Conservation (phyloP, 2,329 filamentous ascomycete genomes). For the Raffaelea albimanens region DNA sequence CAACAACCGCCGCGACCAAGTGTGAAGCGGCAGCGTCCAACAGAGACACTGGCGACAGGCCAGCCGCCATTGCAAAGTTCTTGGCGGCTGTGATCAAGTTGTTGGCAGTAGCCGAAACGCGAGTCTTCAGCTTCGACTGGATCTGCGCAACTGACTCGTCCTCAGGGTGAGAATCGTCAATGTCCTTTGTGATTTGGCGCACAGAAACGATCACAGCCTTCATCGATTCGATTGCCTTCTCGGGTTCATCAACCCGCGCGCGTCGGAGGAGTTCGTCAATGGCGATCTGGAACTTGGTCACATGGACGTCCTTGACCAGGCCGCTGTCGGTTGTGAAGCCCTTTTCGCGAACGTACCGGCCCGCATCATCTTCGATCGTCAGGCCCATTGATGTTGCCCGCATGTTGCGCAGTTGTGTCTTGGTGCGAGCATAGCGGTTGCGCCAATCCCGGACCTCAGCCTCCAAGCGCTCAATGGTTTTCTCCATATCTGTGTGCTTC, state of each 20-base stretch:
- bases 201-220: slow-evolving; percentile 77
- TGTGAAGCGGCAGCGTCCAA: slow-evolving; percentile 91
- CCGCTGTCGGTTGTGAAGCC: slow-evolving; percentile 64
- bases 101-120: slow-evolving; percentile 88
- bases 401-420: slow-evolving; percentile 75
- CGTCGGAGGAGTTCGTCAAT: slow-evolving; percentile 81
- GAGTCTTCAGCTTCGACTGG: slow-evolving; percentile 63
- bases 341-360: slow-evolving; percentile 54
- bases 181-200: slow-evolving; percentile 73
- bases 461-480: slow-evolving; percentile 67
- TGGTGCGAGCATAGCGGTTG: slow-evolving; percentile 75
- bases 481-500: slow-evolving; percentile 68
- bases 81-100: slow-evolving; percentile 91
- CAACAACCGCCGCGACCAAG: slow-evolving; percentile 74
- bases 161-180: slow-evolving; percentile 48
- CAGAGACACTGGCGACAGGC: slow-evolving; percentile 85
- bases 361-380: slow-evolving; percentile 59
- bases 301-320: slow-evolving; percentile 78
- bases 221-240: slow-evolving; percentile 73
- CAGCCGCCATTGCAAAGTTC: slow-evolving; percentile 74
- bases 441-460: slow-evolving; percentile 84
- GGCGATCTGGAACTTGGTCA: slow-evolving; percentile 90
- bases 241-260: slow-evolving; percentile 64
- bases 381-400: slow-evolving; percentile 73
- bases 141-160: slow-evolving; percentile 47